Base-by-base conservation (phyloP, 192 early-diverging fungal species). In the Entophlyctis luteolus region DNA sequence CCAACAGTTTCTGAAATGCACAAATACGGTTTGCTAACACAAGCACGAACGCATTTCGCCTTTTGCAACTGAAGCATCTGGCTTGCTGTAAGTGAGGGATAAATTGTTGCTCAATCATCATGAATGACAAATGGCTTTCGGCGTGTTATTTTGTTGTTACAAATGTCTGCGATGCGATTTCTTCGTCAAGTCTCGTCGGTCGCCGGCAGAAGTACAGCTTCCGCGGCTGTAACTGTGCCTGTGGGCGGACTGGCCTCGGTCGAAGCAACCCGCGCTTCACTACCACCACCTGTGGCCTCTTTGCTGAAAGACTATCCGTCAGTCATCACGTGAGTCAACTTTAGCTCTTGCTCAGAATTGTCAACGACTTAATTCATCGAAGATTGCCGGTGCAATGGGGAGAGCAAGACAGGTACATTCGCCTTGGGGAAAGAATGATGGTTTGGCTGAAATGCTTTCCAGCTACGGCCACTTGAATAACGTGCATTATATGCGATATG, bases 401-500 rank as follows among this genome's bases (percentile, higher is more conserved):
- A 0, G 58, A 70, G 23, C 57, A 62, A 31, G 68, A 70, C 47
- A 18, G 29, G 55, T 52, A 20, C 22, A 5, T 8, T 28, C 8
- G 28, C 49, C 49, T 6, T 23, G 6, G 20, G 42, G 10, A 16
- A 45, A 16, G 42, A 20, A 45, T n/a, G 42, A 45, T 28, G n/a
- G 10, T 45, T n/a, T n/a, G 42, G 42, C 20, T 45, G 42, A 45
- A 45, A 45, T n/a, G 14, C 42, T 25, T 18, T 52, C 6, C 5
- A 53, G 48, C 47, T 70, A 70, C 49, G 68, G 68, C 23, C 68
- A 70, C 36, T 22, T 70, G 12, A 70, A 70, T 56, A 70, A 70
- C 37, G 68, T 70, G 29, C 37, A 60, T 28, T 70, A 70, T 56
- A 53, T 60, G 57, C 56, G 68, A 3, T 70, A 70, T 35, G 53